Percentiles rank a stretch among this genome's conserved stretches.
phyloP scores from a whole-genome alignment of 2,329 filamentous ascomycete genomes.

The Fusarium sp. region DNA sequence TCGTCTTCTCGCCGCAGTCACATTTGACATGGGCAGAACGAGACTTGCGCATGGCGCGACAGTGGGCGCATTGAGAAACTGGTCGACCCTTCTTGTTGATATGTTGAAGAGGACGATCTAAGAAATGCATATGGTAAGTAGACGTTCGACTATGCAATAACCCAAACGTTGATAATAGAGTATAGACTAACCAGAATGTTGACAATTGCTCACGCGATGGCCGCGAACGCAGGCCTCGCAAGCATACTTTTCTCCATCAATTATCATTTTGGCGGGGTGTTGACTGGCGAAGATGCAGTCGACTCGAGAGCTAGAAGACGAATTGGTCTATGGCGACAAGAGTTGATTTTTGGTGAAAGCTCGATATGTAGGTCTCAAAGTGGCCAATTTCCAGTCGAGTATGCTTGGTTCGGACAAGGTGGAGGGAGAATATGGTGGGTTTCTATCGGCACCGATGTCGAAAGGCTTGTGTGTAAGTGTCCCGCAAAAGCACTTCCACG shows the following conservation, averaged over 20 bases:
- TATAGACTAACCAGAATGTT: constrained; percentile 81
- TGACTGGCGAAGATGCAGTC: constrained; percentile 19
- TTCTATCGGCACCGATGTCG: constrained; percentile 30
- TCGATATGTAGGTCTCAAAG: constrained; percentile 12
- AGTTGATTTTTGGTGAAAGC: constrained; percentile 7
- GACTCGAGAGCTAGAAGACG: constrained; percentile 9
- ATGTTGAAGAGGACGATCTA: constrained; percentile 90
- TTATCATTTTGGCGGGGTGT: constrained; percentile 70
- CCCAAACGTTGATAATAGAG: not conserved
- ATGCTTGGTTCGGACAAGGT: constrained; percentile 17
- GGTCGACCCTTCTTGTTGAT: constrained; percentile 98
- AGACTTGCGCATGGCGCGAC: constrained; percentile 94
- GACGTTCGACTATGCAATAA: constrained; percentile 11
- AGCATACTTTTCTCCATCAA: constrained; percentile 96
- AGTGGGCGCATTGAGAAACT: constrained; percentile 97
- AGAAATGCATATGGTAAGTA: constrained; percentile 39
- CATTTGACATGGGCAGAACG: constrained; percentile 95
- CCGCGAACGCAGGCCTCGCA: constrained; percentile 98
- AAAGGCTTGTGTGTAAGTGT: constrained; percentile 41
- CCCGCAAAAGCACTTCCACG: constrained; percentile 33
- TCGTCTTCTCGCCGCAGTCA: constrained; percentile 94
- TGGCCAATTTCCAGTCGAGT: constrained; percentile 20
- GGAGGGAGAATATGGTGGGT: constrained; percentile 29
- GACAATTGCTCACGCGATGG: constrained; percentile 98
- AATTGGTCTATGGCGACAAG: constrained; percentile 8